phyloP scores from a whole-genome alignment of 805 yeast genomes.

The Saccharomycopsis sp. region DNA sequence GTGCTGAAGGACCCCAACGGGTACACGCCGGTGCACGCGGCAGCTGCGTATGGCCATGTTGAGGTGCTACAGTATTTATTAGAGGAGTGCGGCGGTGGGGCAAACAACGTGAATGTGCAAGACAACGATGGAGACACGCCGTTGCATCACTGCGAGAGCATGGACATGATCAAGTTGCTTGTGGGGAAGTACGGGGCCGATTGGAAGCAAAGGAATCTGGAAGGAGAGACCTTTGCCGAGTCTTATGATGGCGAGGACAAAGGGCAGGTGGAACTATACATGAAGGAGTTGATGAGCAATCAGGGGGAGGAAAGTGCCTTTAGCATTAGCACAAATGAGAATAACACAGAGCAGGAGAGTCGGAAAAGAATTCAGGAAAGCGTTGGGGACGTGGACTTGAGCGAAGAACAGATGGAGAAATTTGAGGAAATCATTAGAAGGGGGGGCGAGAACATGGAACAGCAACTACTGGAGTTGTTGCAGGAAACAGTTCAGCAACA shows the following conservation, averaged over 20 bases:
- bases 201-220: slow-evolving; percentile 51
- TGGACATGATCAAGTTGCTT: slow-evolving; percentile 52
- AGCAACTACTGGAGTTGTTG: not conserved
- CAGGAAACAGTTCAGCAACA: not conserved
- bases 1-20: slow-evolving; percentile 86
- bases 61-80: slow-evolving; percentile 56
- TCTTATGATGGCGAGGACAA: slow-evolving; percentile 66
- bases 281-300: too few relatives aligned
- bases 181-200: slow-evolving; percentile 66
- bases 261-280: not conserved
- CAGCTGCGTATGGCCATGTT: slow-evolving; percentile 82
- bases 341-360: too few relatives aligned
- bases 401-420: not conserved
- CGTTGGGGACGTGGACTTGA: slow-evolving; percentile 1
- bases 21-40: slow-evolving; percentile 95
- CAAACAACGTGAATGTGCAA: slow-evolving; percentile 70
- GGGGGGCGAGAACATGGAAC: not conserved
- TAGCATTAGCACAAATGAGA: too few relatives aligned
- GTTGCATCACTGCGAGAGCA: slow-evolving; percentile 78
- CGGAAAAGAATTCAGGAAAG: too few relatives aligned
- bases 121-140: slow-evolving; percentile 96
- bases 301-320: too few relatives aligned
- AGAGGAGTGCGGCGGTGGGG: slow-evolving; percentile 30
- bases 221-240: slow-evolving; percentile 65
- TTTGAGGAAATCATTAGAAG: not conserved